phyloP scores from a whole-genome alignment of 228 moss, liverwort and hornwort genomes.

The Sphagnum magellanicum region DNA sequence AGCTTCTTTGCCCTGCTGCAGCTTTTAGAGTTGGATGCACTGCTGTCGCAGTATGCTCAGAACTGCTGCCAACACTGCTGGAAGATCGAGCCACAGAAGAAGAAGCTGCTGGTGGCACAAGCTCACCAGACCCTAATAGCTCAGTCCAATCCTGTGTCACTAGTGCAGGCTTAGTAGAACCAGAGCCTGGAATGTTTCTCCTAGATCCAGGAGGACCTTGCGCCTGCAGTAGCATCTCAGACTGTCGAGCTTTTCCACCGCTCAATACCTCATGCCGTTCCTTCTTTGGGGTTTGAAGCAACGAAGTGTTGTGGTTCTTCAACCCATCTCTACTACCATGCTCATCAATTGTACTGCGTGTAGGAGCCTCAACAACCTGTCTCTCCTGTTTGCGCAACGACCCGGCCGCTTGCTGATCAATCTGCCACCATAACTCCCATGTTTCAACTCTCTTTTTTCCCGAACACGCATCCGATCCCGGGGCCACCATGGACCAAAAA shows the following conservation, averaged over 20 bases:
- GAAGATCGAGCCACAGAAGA: conserved; percentile 39
- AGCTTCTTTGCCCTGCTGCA: too few species aligned
- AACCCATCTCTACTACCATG: too few species aligned
- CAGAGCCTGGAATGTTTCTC: conserved; percentile 14
- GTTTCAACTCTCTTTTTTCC: too few species aligned
- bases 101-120: conserved; percentile 15
- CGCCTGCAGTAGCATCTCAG: background rate
- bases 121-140: conserved; percentile 57
- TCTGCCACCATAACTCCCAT: conserved; percentile 14
- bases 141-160: conserved; percentile 71
- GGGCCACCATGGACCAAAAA: too few species aligned
- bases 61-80: conserved; percentile 49
- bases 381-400: conserved; percentile 49
- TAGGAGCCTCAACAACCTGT: conserved; percentile 16
- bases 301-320: too few species aligned
- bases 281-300: too few species aligned
- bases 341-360: too few species aligned
- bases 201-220: conserved; percentile 23
- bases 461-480: too few species aligned
- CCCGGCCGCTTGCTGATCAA: conserved; percentile 80
- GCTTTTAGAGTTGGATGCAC: too few species aligned
- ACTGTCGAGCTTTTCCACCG: conserved; percentile 19
- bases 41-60: conserved; percentile 1
- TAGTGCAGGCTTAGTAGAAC: conserved; percentile 28
- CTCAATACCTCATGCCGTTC: too few species aligned